Conservation (phyloP, 345 rosid genomes). For the Raphanus sativus region DNA sequence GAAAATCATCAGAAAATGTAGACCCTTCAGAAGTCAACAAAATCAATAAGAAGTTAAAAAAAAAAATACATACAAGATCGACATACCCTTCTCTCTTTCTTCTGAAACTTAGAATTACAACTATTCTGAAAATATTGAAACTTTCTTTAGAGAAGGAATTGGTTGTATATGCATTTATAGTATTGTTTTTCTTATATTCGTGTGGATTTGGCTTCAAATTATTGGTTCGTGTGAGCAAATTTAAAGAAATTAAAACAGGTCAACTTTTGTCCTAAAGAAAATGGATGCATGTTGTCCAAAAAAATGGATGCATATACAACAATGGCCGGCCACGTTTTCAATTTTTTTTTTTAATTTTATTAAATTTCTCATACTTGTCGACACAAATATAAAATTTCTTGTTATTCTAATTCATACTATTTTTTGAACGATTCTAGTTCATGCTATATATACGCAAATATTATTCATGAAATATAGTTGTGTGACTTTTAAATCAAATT, state of each 20-base stretch:
- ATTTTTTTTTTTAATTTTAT: not conserved
- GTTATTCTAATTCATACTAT: not conserved
- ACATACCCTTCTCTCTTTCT: not conserved
- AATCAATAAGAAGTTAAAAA: not conserved
- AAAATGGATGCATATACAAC: not conserved
- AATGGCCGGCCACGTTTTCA: not conserved
- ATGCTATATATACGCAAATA: not conserved
- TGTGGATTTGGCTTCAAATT: slow-evolving; percentile 8
- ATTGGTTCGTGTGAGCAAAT: not conserved
- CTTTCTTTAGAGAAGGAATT: not conserved
- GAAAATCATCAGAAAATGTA: not conserved
- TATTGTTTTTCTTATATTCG: not conserved
- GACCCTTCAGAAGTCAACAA: not conserved
- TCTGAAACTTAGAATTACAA: not conserved
- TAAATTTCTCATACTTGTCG: not conserved
- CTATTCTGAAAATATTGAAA: not conserved
- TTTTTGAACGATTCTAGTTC: not conserved
- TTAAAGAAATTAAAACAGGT: slow-evolving; percentile 8
- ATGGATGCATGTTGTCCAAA: slow-evolving; percentile 4
- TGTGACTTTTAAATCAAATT: not conserved
- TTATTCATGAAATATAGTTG: not conserved
- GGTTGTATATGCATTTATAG: not conserved
- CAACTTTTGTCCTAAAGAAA: slow-evolving; percentile 21
- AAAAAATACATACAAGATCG: not conserved
- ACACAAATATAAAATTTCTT: not conserved